phyloP scores from a whole-genome alignment of 306 rosid species.

The Cajanus cajan region DNA sequence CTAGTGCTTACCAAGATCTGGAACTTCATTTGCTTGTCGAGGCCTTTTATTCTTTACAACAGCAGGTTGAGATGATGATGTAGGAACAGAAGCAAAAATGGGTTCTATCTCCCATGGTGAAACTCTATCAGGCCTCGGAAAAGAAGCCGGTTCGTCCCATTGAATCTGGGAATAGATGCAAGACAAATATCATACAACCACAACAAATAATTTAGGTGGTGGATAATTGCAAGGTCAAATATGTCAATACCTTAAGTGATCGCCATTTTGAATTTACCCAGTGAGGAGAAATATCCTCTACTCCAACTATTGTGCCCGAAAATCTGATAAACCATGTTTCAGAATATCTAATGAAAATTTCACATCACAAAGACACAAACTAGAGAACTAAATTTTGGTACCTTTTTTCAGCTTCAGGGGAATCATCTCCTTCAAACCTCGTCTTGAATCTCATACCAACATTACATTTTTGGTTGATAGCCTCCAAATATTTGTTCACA shows the following conservation, averaged over 20 bases:
- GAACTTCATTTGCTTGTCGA: constrained; percentile 58
- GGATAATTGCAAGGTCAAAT: not conserved
- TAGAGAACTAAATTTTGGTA: constrained; percentile 31
- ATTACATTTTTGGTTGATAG: constrained; percentile 48
- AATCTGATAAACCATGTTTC: constrained; percentile 53
- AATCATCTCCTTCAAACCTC: constrained; percentile 91
- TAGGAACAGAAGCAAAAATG: constrained; percentile 49
- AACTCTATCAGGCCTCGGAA: constrained; percentile 82
- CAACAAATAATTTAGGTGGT: not conserved
- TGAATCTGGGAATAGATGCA: constrained; percentile 61
- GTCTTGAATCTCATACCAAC: constrained; percentile 83
- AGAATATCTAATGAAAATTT: constrained; percentile 27
- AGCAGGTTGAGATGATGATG: constrained; percentile 46
- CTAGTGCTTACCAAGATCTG: constrained; percentile 51
- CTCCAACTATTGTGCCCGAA: constrained; percentile 85
- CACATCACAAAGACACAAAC: constrained; percentile 1
- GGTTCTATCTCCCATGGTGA: constrained; percentile 97
- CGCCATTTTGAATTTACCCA: constrained; percentile 87
- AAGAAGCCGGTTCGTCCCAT: constrained; percentile 89
- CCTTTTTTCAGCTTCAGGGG: constrained; percentile 87
- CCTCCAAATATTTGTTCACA: constrained; percentile 68
- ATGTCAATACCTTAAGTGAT: constrained; percentile 66
- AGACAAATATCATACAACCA: constrained; percentile 11
- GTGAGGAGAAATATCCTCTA: constrained; percentile 71
- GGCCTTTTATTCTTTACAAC: constrained; percentile 71